Conservation (phyloP, 179 eudicot genomes). For the Drosera spatulata region DNA sequence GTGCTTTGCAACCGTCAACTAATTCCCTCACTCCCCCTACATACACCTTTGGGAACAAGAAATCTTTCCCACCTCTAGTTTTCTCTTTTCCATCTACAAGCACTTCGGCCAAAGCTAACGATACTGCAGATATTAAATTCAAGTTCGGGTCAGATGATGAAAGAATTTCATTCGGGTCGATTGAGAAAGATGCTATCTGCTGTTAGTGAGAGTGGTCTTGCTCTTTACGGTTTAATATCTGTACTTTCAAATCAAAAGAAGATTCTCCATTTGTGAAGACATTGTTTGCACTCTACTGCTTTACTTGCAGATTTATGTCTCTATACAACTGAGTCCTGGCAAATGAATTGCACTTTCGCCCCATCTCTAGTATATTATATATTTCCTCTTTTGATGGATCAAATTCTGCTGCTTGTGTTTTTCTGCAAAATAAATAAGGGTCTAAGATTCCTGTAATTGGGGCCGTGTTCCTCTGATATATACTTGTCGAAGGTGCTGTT, state of each 20-base stretch:
- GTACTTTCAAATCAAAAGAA: background rate
- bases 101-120: slow-evolving; percentile 15
- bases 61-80: slow-evolving; percentile 33
- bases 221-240: background rate
- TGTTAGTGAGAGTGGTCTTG: slow-evolving; percentile 11
- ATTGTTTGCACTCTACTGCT: no score
- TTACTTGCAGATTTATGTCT: no score
- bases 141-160: slow-evolving; percentile 53
- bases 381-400: no score
- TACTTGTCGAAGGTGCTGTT: no score
- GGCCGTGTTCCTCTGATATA: no score
- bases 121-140: slow-evolving; percentile 32
- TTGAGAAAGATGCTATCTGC: slow-evolving; percentile 41
- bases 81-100: slow-evolving; percentile 47
- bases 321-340: no score
- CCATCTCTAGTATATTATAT: no score
- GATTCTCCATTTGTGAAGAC: background rate
- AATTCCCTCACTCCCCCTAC: slow-evolving; percentile 11
- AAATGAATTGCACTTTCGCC: no score
- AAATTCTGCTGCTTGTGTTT: no score
- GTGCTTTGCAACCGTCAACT: slow-evolving; percentile 8
- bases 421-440: no score
- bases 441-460: no score
- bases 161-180: slow-evolving; percentile 47
- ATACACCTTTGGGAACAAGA: slow-evolving; percentile 37